Base-by-base conservation (phyloP, 2,329 filamentous ascomycete species). In the Clonostachys chloroleuca region DNA sequence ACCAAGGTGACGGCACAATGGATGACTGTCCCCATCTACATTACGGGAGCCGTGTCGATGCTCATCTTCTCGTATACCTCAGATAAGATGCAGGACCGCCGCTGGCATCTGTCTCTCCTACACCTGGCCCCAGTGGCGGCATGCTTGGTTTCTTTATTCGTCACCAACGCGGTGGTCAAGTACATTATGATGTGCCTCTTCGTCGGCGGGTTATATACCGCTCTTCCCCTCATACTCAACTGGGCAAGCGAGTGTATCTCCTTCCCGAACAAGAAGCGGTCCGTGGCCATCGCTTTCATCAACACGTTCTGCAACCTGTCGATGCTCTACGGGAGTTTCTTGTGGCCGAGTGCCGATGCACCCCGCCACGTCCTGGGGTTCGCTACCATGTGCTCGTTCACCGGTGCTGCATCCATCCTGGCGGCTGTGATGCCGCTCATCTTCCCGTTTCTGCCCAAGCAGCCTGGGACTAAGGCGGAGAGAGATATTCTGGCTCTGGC, bases 11-110 rank as follows among this genome's bases (percentile, higher is more conserved):
- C 54, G 6, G 57, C 55, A 10, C 57, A 60, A 42, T 51, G 58
- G 18, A 57, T 60, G 54, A 59, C 57, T 2, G 58, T 58, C 0
- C 58, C 58, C 0, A 56, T 60, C 34, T 60, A 54, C 43, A 48
- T 48, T 35, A 50, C 53, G 3, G 57, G 53, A 1, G 48, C 54
- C 2, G 39, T 57, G n/a, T 54, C 49, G 33, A 53, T 53, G 42
- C 47, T 58, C 5, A 17, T 54, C 33, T 44, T 55, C 20, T 54
- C 58, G 12, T 56, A 48, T 43, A 51, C 52, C 30, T 53, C 58
- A 4, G 63, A 66, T 40, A 54, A 54, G 9, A 47, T 47, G 5
- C 45, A 50, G 17, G 58, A 61, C 37, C 44, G 59, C 5, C 49
- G 54, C 5, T 61, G 53, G 54, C 58, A 61, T 51, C 51, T 59